Conservation (phyloP, 148 eudicot genomes). For the Rhododendron henanense region DNA sequence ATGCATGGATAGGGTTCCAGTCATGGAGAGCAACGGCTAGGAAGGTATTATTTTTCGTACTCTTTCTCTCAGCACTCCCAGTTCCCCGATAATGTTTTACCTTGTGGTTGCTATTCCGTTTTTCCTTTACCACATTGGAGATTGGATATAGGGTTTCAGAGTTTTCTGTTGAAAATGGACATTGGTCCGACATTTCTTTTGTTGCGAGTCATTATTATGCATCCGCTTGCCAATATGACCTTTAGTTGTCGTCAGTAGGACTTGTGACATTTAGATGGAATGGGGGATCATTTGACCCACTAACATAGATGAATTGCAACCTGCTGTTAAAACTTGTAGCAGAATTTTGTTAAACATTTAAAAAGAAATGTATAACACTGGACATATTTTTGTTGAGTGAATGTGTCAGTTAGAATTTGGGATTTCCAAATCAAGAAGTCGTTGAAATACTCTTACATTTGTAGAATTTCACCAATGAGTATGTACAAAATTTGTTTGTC, state of each 20-base stretch:
- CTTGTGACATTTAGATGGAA: background rate
- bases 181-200: background rate
- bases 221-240: background rate
- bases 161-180: background rate
- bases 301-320: background rate
- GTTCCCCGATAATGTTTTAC: background rate
- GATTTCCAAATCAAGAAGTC: background rate
- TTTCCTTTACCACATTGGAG: background rate
- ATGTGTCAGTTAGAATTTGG: background rate
- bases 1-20: constrained; percentile 97
- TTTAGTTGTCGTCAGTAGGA: background rate
- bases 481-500: background rate
- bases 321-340: background rate
- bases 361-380: background rate
- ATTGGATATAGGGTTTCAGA: no score
- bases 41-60: constrained; percentile 36
- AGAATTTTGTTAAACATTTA: background rate
- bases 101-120: background rate
- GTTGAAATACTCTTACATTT: background rate
- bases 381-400: background rate
- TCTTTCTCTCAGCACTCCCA: background rate
- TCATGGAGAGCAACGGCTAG: constrained; percentile 92
- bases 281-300: background rate
- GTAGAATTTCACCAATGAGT: background rate
- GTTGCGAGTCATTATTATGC: background rate